These are phyloP conservation scores for Didymella sp. DNA, from an alignment of 2,329 filamentous ascomycete species.

Conservation along the genomic window DNA sequence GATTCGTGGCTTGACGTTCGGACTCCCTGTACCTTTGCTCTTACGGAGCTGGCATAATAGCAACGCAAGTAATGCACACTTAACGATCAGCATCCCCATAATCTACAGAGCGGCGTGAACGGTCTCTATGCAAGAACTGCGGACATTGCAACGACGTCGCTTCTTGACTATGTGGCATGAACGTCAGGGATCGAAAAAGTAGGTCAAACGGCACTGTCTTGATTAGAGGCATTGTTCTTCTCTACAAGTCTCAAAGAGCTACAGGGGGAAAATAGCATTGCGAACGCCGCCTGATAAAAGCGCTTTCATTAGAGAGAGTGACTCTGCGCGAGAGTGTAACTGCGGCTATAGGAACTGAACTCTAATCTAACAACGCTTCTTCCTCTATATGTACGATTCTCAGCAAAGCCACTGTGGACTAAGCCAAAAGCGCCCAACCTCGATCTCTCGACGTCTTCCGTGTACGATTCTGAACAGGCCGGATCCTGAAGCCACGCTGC, in stretches of 20 bases:
- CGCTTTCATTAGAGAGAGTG: slow-evolving; percentile 5
- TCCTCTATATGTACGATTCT: background rate
- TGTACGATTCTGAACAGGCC: background rate
- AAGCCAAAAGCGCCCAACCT: background rate
- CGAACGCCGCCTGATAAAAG: too few species aligned
- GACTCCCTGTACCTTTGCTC: too few species aligned
- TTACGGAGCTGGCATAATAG: too few species aligned
- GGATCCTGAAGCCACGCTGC: too few species aligned
- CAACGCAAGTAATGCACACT: too few species aligned
- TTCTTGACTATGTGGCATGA: too few species aligned
- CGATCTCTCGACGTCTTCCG: background rate
- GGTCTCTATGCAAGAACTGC: background rate
- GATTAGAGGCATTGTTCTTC: background rate
- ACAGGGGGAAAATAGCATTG: too few species aligned
- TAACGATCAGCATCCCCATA: too few species aligned
- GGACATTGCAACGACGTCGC: too few species aligned
- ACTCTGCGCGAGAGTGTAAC: slow-evolving; percentile 13
- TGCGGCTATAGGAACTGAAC: background rate
- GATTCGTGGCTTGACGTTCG: too few species aligned
- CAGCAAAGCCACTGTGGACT: background rate
- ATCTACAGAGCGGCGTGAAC: too few species aligned
- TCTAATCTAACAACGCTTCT: background rate
- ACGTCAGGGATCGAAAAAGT: background rate
- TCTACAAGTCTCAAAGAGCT: background rate
- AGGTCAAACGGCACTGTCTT: background rate